Evolutionary conservation across 495 filamentous ascomycete species (phyloP), one percentile per base, ranked within the genome.

Genomic region (Penicillium subrubescens): DNA sequence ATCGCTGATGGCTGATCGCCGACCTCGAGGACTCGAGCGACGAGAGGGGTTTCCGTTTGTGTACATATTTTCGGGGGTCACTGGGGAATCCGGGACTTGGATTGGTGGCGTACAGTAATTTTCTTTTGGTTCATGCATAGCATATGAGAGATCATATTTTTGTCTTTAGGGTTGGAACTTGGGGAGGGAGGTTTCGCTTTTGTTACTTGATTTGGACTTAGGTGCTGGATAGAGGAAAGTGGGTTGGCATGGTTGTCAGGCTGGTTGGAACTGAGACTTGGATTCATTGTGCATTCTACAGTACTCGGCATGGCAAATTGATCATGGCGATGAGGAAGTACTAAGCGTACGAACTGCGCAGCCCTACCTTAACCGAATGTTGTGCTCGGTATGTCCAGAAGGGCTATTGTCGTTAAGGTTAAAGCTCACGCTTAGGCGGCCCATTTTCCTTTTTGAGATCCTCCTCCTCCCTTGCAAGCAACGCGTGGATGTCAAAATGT

Each of bases 111-210:
- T 43, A 10, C 8, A 57, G 34, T 23, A 17, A 17, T 17, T 34
- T 19, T 33, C 33, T 35, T 35, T 57, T 57, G 43, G 52, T 64
- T 37, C 67, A 67, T 70, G 31, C 53, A 56, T 56, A 31, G 61
- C 66, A 73, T 71, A 69, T 73, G 71, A 73, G 62, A 27, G 52
- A 66, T 73, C 71, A 70, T 63, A 70, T 71, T 68, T 43, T 55
- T 59, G 53, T 29, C 55, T 59, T 68, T 55, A 31, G 48, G 23
- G 51, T 46, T 46, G 6, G 43, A n/a, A 4, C 8, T 8, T 19
- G 7, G 6, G 5, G 17, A 19, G 19, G 41, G 41, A 19, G n/a
- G n/a, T 8, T 48, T 48, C 44, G 34, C n/a, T 56, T 56, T 35
- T 15, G 31, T 54, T 54, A 31, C 31, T 31, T n/a, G 11, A 17